Base-by-base conservation (phyloP, 257 asterid genomes). In the Nicotiana benthamiana region DNA sequence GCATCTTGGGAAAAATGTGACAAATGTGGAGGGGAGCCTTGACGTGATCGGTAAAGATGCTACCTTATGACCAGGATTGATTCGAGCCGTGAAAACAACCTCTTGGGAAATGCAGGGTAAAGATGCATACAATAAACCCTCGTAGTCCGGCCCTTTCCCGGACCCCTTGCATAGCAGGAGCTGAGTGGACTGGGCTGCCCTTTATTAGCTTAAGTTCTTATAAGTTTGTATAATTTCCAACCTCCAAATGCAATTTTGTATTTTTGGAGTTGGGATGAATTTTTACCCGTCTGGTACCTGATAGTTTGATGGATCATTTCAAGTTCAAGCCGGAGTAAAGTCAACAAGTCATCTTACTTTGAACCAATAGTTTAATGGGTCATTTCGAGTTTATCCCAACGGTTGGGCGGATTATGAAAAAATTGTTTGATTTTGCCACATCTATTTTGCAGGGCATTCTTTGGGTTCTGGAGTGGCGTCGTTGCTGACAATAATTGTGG, bases 391-490 rank as follows among this genome's bases (percentile, higher is more conserved):
- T 51, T 40, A 40, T 40, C 46, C 46, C 48, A 40, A 40, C 48
- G 8, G 4, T 70, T 15, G 59, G 7, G 13, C 8, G 36, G 36
- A 22, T 70, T 70, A 70, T 57, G 43, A 43, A 70, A 70, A 26
- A 43, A 67, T 7, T 67, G 54, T 36, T 68, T 40, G 12, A 68
- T 68, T 68, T 68, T 36, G n/a, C n/a, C 4, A 27, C 57, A 34
- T n/a, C 76, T 67, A 20, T 20, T 70, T 70, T 26, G 77, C 94
- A 0, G 99, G 99, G 75, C 99, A 95, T 87, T 95, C 98, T 20
- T 84, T 95, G 86, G 99, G 99, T 32, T 95, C 98, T 0, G 98
- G 99, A 16, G 97, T 95, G 24, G 97, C 96, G 0, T 85, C 99
- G 16, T 77, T 95, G 85, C 77, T 93, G 84, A 83, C 87, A 67